These are phyloP conservation scores for Furcasterigmium sp. DNA, from an alignment of 2,329 filamentous ascomycete species.

Conservation along the genomic window DNA sequence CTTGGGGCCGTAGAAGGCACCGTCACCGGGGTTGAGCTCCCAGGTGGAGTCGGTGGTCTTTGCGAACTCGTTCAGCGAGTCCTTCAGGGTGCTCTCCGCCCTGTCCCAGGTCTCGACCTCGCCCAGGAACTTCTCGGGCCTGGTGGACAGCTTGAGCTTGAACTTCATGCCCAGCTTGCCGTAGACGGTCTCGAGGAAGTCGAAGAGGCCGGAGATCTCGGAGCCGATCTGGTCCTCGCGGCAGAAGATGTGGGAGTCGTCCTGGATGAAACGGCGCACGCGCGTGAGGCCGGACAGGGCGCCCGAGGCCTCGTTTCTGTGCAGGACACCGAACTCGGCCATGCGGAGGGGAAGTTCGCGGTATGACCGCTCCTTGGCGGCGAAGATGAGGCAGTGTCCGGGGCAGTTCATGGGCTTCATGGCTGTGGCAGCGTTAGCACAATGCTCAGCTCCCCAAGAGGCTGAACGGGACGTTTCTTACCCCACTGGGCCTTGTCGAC, in stretches of 20 bases:
- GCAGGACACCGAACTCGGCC: conserved; percentile 92
- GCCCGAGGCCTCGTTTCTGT: conserved; percentile 92
- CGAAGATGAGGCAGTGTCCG: conserved; percentile 85
- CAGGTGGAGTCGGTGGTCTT: conserved; percentile 56
- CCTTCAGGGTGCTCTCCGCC: conserved; percentile 75
- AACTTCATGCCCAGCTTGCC: conserved; percentile 68
- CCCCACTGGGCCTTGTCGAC: conserved; percentile 73
- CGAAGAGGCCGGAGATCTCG: conserved; percentile 79
- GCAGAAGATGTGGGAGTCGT: conserved; percentile 96
- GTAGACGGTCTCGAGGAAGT: conserved; percentile 72
- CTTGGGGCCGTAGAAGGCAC: conserved; percentile 97
- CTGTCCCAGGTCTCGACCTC: conserved; percentile 82
- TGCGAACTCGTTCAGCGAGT: conserved; percentile 74
- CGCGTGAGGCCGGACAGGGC: conserved; percentile 86
- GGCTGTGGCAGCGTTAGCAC: conserved; percentile 36
- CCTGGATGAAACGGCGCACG: conserved; percentile 91
- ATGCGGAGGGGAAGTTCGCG: conserved; percentile 85
- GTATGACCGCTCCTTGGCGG: conserved; percentile 78
- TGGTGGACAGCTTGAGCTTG: conserved; percentile 89
- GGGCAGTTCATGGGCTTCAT: conserved; percentile 99
- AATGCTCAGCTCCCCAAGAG: not conserved
- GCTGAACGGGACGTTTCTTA: not conserved
- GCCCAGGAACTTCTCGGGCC: conserved; percentile 83
- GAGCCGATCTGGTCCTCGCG: conserved; percentile 67
- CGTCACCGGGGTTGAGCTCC: conserved; percentile 91